Evolutionary conservation across 306 rosid genomes (phyloP), one percentile per base, ranked within the genome.

Genomic region (Glycine tomentella): DNA sequence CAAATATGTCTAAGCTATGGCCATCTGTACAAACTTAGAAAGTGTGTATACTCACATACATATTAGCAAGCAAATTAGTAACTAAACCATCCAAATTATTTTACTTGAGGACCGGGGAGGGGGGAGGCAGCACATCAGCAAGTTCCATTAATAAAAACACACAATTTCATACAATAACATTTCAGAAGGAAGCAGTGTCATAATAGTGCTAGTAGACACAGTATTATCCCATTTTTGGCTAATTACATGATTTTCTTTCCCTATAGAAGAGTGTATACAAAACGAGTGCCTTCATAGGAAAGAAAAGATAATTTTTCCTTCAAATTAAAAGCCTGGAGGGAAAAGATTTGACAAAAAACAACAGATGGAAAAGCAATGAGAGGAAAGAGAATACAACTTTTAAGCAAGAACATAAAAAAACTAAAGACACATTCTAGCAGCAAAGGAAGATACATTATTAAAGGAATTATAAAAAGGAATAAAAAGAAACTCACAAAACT

Each of bases 401-500:
- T 6, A 42, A 69, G 75, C 52, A 76, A 79, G 52, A 79, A 63
- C 75, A 15, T 8, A 16, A 1, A 57, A 17, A 77, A 33, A 17
- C 0, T 25, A 25, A 53, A 45, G 40, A 33, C 36, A 44, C 59
- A 68, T 68, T 78, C 50, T 46, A 11, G 65, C 50, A 49, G 70
- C 58, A 48, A 74, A 61, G 17, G 53, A 58, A 72, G 9, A 59
- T 67, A 79, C 10, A 50, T 52, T 15, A 12, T 10, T 6, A 52
- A 15, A 71, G 48, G 14, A 55, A 34, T 15, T 20, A 12, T 10
- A n/a, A 4, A 52, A 15, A 71, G 48, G 14, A 55, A 34, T 15
- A 20, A 16, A 61, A 42, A 78, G 73, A 38, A 84, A 87, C 99
- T 89, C 79, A 95, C 99, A 95, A 96, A 90, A 17, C 0, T 25